Conservation (phyloP, 208 protist genomes). For the Angomonas ambiguus region DNA sequence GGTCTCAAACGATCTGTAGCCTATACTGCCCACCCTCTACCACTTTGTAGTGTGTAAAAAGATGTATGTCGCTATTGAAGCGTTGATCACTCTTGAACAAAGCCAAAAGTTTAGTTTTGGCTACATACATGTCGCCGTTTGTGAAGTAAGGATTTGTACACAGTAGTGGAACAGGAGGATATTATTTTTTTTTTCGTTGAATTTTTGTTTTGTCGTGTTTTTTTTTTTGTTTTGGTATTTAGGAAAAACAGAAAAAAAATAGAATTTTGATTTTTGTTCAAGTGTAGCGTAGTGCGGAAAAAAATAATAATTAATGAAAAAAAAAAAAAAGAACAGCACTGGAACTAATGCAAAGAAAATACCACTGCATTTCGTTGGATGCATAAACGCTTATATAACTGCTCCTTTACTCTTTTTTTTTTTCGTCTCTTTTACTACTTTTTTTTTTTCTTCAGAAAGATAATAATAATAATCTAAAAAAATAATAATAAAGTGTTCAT, state of each 20-base stretch:
- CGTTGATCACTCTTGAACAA: background rate
- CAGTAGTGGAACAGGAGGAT: background rate
- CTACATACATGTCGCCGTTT: background rate
- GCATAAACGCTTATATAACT: no score
- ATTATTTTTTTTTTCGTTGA: constrained; percentile 3
- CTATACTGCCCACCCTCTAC: background rate
- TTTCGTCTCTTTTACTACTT: background rate
- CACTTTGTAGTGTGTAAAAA: background rate
- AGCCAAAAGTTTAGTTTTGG: background rate
- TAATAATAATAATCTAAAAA: background rate
- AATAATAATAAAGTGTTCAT: background rate
- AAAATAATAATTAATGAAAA: background rate
- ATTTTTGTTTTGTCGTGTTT: background rate
- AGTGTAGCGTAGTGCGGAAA: background rate
- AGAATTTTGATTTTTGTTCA: background rate
- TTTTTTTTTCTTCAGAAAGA: background rate
- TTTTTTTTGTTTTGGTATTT: background rate
- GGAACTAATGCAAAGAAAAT: background rate
- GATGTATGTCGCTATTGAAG: background rate
- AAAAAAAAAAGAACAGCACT: background rate
- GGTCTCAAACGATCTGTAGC: background rate
- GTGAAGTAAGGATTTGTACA: background rate
- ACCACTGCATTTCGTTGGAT: no score
- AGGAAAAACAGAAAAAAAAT: background rate
- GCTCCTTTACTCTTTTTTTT: constrained; percentile 5